These are phyloP conservation scores for Beauveria rudraprayagi DNA, from an alignment of 2,329 filamentous ascomycete species.

Conservation along the genomic window DNA sequence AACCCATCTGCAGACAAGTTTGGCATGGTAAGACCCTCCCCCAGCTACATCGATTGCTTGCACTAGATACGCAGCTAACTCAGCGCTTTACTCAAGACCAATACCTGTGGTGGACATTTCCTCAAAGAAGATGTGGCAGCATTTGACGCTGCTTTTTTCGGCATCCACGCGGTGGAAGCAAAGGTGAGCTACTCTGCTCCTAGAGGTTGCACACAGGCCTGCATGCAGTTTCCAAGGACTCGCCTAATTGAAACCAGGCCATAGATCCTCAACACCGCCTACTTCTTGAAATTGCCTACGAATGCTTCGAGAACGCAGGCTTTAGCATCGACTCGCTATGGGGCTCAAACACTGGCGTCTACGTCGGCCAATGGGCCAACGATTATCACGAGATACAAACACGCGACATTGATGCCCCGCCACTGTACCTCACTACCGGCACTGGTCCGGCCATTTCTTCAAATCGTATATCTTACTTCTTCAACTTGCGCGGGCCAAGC, in stretches of 20 bases:
- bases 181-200: not conserved
- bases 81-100: not conserved
- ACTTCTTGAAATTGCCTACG: conserved; percentile 4
- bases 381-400: conserved; percentile 19
- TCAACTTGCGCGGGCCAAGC: conserved; percentile 27
- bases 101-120: conserved; percentile 19
- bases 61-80: not conserved
- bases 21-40: conserved; percentile 29
- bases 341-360: conserved; percentile 21
- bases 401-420: conserved; percentile 24
- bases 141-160: conserved; percentile 22
- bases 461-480: conserved; percentile 29
- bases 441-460: conserved; percentile 20
- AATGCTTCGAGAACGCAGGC: conserved; percentile 9
- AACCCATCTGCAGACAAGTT: conserved; percentile 8
- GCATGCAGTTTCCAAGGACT: not conserved
- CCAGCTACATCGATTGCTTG: not conserved
- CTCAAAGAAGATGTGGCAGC: conserved; percentile 18
- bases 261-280: conserved; percentile 3
- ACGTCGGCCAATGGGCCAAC: conserved; percentile 22
- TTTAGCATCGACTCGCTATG: conserved; percentile 10
- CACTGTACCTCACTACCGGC: conserved; percentile 26
- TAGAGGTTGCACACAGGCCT: not conserved
- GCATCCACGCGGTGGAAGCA: conserved; percentile 11
- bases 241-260: not conserved